phyloP scores from a whole-genome alignment of 225 moss, liverwort and hornwort genomes.

The Sphagnum tenellum region DNA sequence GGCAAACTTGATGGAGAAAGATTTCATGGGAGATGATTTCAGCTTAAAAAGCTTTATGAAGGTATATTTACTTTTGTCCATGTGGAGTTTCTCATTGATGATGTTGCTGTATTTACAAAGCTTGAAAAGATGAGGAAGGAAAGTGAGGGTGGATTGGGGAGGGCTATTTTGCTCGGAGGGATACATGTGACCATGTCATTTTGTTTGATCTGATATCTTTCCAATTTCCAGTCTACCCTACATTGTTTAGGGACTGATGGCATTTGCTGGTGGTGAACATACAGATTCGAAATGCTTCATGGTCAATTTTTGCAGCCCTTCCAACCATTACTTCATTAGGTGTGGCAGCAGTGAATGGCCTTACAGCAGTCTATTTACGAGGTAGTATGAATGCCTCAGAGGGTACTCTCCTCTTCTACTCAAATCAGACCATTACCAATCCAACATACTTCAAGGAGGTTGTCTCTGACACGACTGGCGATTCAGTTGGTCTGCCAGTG shows the following conservation, averaged over 20 bases:
- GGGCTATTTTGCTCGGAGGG: no score
- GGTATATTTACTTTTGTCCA: conserved; percentile 5
- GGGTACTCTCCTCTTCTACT: conserved; percentile 26
- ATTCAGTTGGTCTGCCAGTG: conserved; percentile 29
- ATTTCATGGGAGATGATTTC: conserved; percentile 57
- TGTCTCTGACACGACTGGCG: conserved; percentile 49
- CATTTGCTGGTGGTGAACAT: background rate
- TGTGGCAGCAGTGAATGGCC: conserved; percentile 54
- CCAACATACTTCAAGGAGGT: conserved; percentile 38
- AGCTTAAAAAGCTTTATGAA: conserved; percentile 20
- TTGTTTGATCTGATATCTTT: no score
- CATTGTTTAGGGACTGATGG: no score
- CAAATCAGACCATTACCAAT: conserved; percentile 33
- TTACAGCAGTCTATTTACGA: conserved; percentile 45
- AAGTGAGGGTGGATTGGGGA: no score
- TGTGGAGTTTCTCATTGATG: no score
- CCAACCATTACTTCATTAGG: conserved; percentile 64
- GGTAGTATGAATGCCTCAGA: conserved; percentile 13
- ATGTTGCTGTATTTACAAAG: no score
- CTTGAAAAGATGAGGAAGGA: no score
- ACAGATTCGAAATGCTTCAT: conserved; percentile 58
- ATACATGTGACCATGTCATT: no score
- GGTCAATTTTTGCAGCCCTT: conserved; percentile 72
- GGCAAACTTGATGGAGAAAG: conserved; percentile 61
- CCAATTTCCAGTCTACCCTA: no score